A percentile compares a stretch with the other conserved stretches of the same genome.
Evolutionary conservation across 179 eudicot genomes (phyloP).

Genomic region (Sideroxylon spinosum): DNA sequence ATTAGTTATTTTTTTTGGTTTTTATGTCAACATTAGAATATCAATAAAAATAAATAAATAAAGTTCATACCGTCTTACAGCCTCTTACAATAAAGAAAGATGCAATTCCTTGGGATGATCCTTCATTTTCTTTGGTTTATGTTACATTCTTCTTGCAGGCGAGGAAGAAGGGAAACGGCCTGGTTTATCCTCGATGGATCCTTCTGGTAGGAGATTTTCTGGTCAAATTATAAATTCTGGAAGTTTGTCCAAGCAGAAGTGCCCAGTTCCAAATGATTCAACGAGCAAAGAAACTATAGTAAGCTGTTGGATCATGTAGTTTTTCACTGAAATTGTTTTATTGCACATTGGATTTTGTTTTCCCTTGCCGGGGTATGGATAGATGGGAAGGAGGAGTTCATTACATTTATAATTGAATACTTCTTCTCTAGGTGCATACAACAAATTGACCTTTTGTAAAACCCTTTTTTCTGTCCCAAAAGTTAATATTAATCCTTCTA

Average conservation of each 20-base stretch:
- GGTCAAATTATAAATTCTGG: conserved; percentile 40
- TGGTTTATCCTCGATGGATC: not conserved
- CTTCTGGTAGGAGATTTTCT: not conserved
- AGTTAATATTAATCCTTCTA: too few relatives aligned
- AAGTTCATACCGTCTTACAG: conserved; percentile 22
- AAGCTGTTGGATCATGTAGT: conserved; percentile 36
- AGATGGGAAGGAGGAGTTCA: too few relatives aligned
- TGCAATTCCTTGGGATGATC: not conserved
- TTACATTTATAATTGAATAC: too few relatives aligned
- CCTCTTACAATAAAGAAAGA: conserved; percentile 19
- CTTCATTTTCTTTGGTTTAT: not conserved
- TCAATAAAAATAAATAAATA: conserved; percentile 31
- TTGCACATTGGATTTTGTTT: not conserved
- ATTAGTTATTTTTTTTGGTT: not conserved
- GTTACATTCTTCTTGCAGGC: not conserved
- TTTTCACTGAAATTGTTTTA: not conserved
- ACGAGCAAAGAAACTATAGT: conserved; percentile 71
- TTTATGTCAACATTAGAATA: conserved; percentile 42
- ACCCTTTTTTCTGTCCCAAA: too few relatives aligned
- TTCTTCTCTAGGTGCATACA: not conserved
- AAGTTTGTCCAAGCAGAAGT: conserved; percentile 62
- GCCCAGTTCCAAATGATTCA: conserved; percentile 70
- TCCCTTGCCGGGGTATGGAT: too few relatives aligned
- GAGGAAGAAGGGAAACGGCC: not conserved
- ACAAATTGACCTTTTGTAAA: not conserved